Evolutionary conservation across 208 protist species (phyloP).

Genomic region (Wallacemonas sp.): DNA sequence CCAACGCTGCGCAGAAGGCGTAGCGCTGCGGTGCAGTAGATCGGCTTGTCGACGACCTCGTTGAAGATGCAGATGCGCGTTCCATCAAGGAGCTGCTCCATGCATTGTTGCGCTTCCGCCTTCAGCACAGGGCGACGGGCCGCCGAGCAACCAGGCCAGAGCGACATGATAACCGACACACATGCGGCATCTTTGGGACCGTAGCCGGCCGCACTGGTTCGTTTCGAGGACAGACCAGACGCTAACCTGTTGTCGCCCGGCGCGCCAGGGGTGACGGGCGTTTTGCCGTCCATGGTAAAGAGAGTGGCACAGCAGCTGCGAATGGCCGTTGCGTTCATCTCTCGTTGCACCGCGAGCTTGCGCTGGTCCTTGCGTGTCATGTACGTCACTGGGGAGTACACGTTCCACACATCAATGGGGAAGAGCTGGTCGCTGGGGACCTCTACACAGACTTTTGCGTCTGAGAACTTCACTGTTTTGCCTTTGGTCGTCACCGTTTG

Average conservation of each 20-base stretch:
- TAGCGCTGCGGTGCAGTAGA: conserved; percentile 38
- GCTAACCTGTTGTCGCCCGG: conserved; percentile 8
- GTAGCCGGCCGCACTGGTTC: conserved; percentile 23
- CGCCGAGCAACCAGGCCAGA: conserved; percentile 43
- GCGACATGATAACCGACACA: conserved; percentile 46
- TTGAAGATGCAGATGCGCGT: conserved; percentile 53
- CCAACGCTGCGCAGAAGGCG: conserved; percentile 44
- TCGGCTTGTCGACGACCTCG: conserved; percentile 33
- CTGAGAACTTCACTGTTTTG: conserved; percentile 8
- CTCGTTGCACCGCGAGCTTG: conserved; percentile 24
- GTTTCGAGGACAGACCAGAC: conserved; percentile 7
- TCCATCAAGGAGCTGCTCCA: conserved; percentile 39
- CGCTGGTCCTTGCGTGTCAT: conserved; percentile 46
- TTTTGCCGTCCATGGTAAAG: conserved; percentile 7
- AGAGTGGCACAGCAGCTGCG: conserved; percentile 8
- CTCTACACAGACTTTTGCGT: conserved; percentile 10
- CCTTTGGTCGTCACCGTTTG: background rate
- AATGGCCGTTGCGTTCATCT: conserved; percentile 10
- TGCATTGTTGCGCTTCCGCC: conserved; percentile 25
- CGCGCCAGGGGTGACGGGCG: background rate
- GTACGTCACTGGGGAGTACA: conserved; percentile 57
- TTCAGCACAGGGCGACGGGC: conserved; percentile 34
- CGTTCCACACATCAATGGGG: conserved; percentile 44
- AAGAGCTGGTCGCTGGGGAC: conserved; percentile 47
- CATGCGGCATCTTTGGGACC: conserved; percentile 28